Conservation (phyloP, 2,329 filamentous ascomycete species). For the Emmonsiellopsis sp. region DNA sequence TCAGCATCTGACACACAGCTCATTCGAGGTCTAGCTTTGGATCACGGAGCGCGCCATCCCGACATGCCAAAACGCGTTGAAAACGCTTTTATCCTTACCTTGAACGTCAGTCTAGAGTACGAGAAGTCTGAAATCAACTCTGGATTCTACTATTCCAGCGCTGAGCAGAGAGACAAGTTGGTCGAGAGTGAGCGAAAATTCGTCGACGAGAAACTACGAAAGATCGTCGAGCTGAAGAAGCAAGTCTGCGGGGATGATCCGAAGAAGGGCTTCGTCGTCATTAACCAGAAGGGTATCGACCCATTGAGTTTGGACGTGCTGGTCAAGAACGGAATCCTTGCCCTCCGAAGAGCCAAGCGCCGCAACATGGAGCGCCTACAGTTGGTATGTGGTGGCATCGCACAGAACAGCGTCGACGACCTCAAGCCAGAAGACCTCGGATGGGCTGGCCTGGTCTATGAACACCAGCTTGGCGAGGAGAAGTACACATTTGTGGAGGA, state of each 20-base stretch:
- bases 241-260: conserved; percentile 87
- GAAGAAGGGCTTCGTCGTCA: conserved; percentile 92
- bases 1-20: conserved; percentile 92
- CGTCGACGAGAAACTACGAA: conserved; percentile 90
- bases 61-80: conserved; percentile 97
- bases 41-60: conserved; percentile 91
- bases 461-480: conserved; percentile 95
- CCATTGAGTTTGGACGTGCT: conserved; percentile 90
- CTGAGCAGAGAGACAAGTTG: conserved; percentile 93
- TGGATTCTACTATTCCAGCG: conserved; percentile 95
- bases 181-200: conserved; percentile 95
- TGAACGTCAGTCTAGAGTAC: conserved; percentile 96
- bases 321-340: conserved; percentile 96
- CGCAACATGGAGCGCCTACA: conserved; percentile 99
- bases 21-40: conserved; percentile 82
- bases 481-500: conserved; percentile 99
- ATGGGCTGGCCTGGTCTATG: conserved; percentile 94
- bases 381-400: conserved; percentile 79
- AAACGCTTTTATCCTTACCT: conserved; percentile 87
- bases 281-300: conserved; percentile 99
- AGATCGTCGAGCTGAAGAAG: conserved; percentile 97
- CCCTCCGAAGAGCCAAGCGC: conserved; percentile 86
- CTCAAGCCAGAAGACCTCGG: conserved; percentile 78
- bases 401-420: conserved; percentile 96
- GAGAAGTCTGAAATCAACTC: conserved; percentile 99